Evolutionary conservation across 768 basidiomycete species (phyloP), one percentile per base, ranked within the genome.

Genomic region (Leccinum imitatum): DNA sequence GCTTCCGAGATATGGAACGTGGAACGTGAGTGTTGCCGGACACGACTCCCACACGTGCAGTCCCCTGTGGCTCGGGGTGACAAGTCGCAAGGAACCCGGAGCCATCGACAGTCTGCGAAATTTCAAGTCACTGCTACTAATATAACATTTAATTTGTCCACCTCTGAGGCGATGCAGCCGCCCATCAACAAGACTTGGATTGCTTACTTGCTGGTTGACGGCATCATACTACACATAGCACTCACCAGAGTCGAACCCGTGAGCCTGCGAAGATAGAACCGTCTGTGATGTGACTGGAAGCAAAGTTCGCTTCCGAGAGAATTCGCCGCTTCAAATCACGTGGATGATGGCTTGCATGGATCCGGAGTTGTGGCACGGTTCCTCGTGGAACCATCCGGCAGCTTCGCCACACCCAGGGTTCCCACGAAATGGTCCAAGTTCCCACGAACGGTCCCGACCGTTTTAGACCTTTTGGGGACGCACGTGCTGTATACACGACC

Each of bases 21-120:
- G 41, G 41, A n/a, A 9, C 41, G 9, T 59, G 61, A 54, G 59
- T 50, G 57, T 30, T 48, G 56, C 35, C 35, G 57, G 61, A 67
- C 59, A 69, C 19, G 55, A 60, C 44, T 9, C 17, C 25, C 50
- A 47, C 72, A 75, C 72, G 72, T 70, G 72, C 54, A 25, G 6
- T 62, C 50, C 33, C 53, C 62, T 41, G 66, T 54, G 64, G 63
- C 57, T 4, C 15, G 50, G 11, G 13, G 15, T 15, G 51, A 17
- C 27, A 30, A 33, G 47, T 21, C 21, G 17, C 8, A 41, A 41
- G 41, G 9, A n/a, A 41, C 41, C 47, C 47, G 19, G 19, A 13
- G 47, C 11, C 21, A 23, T 19, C 14, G 23, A 41, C 27, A 41
- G 14, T 33, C 13, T 6, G 31, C 30, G 52, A 59, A 60, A 52